These are phyloP conservation scores for Uncinocarpus reesii DNA, from an alignment of 2,329 filamentous ascomycete genomes.

Conservation along the genomic window DNA sequence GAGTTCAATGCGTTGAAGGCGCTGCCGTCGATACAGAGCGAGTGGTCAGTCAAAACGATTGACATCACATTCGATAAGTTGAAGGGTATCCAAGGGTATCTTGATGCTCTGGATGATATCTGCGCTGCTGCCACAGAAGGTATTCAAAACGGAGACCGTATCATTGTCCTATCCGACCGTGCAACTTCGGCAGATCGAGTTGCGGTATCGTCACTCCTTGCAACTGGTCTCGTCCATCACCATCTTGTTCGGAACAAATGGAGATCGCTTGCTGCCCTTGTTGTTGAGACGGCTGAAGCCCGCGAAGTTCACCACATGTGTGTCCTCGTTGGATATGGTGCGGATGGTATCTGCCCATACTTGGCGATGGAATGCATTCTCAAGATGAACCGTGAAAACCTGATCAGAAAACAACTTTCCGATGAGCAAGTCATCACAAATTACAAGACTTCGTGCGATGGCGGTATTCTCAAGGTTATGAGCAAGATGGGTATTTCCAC, in stretches of 20 bases:
- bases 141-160: constrained; percentile 70
- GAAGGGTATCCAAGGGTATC: constrained; percentile 71
- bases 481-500: constrained; percentile 99
- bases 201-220: constrained; percentile 73
- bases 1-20: constrained; percentile 83
- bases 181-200: constrained; percentile 74
- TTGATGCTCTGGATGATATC: constrained; percentile 77
- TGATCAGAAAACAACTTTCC: constrained; percentile 80
- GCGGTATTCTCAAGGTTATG: constrained; percentile 97
- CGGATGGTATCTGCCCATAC: constrained; percentile 89
- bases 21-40: constrained; percentile 58
- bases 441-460: constrained; percentile 93
- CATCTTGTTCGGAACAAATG: constrained; percentile 93
- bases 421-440: constrained; percentile 80
- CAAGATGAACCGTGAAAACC: constrained; percentile 86
- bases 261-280: constrained; percentile 75
- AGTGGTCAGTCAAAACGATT: constrained; percentile 82
- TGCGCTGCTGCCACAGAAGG: constrained; percentile 75
- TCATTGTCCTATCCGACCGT: constrained; percentile 83
- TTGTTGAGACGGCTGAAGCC: constrained; percentile 88
- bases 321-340: constrained; percentile 91
- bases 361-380: constrained; percentile 92
- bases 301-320: constrained; percentile 98
- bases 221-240: constrained; percentile 89
- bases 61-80: constrained; percentile 88